Evolutionary conservation across 352 stramenopile species (phyloP), one percentile per base, ranked within the genome.

Genomic region (Lagenidium giganteum): DNA sequence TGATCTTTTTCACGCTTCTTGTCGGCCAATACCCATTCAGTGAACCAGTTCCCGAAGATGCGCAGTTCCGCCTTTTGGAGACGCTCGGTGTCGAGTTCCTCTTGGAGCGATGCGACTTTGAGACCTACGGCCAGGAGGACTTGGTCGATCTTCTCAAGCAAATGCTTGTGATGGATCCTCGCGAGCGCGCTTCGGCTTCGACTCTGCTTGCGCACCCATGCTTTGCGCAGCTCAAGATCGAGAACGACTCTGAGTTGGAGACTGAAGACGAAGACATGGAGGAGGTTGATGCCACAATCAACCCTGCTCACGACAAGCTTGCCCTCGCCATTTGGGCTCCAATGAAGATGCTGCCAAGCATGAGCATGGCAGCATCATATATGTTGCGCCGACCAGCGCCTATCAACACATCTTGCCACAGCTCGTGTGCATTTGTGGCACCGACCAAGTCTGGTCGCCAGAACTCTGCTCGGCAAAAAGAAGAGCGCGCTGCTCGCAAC

Each of bases 1-100:
- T 93, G 45, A 87, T 93, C 51, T 54, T 93, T 14, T 73, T 88
- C 53, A 66, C 77, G 26, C 81, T 93, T 48, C 35, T 91, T 26
- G 73, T 70, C 0, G 74, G 69, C 0, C 59, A 67, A 27, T 87
- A 87, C 53, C 78, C 78, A 23, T 87, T 87, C 50, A 47, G 56
- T 8, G 67, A 85, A 26, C 62, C 78, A 3, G 47, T 73, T 17
- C 70, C 70, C 2, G 57, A 47, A 8, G 75, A 90, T 43, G 57
- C 70, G 30, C 65, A 79, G 30, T 88, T 83, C 36, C 39, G 64
- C 7, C 52, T 87, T 31, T 51, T 90, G 14, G 52, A 61, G 26
- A 63, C 75, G 26, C 70, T 82, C 41, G 78, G 75, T 11, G 46
- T 84, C 16, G 62, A 83, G 31, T 83, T 77, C 45, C 40, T 91